These are phyloP conservation scores for Stemphylium vesicarium DNA, from an alignment of 2,329 filamentous ascomycete species.

Conservation along the genomic window DNA sequence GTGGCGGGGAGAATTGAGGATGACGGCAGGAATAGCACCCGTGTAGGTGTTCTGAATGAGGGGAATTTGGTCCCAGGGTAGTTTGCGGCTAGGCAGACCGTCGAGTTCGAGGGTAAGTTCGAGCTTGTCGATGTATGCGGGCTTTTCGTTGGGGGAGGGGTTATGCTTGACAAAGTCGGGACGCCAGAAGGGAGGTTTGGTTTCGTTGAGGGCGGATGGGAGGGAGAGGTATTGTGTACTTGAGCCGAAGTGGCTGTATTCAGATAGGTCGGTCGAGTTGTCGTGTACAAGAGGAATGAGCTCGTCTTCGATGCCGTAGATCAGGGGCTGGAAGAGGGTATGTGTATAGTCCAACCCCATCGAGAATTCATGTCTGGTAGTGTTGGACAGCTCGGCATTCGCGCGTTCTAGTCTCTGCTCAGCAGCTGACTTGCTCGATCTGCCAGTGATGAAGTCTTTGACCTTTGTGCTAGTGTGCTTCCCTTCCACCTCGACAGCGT, in stretches of 20 bases:
- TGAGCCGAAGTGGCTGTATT: constrained; percentile 39
- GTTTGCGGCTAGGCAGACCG: constrained; percentile 50
- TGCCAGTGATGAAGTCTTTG: constrained; percentile 27
- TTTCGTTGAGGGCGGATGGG: constrained; percentile 41
- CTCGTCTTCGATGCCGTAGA: constrained; percentile 35
- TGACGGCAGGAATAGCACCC: constrained; percentile 53
- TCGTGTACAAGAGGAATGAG: constrained; percentile 38
- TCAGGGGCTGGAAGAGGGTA: constrained; percentile 52
- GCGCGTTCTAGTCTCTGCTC: constrained; percentile 15
- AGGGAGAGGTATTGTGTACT: constrained; percentile 46
- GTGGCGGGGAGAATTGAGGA: constrained; percentile 45
- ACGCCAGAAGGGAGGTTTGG: constrained; percentile 42
- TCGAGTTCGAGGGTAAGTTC: constrained; percentile 47
- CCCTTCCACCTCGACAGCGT: constrained; percentile 41
- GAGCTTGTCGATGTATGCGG: constrained; percentile 41
- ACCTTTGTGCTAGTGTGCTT: constrained; percentile 20
- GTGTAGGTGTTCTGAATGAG: constrained; percentile 58
- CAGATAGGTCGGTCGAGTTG: constrained; percentile 46
- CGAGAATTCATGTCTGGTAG: constrained; percentile 56
- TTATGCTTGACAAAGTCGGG: constrained; percentile 31
- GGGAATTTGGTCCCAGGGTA: constrained; percentile 52
- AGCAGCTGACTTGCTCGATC: constrained; percentile 48
- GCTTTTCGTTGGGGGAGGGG: constrained; percentile 36
- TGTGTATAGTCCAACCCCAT: constrained; percentile 62
- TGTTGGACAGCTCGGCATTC: constrained; percentile 37